Base-by-base conservation (phyloP, 371 early-diverging fungal species). In the Mucor piriformis region DNA sequence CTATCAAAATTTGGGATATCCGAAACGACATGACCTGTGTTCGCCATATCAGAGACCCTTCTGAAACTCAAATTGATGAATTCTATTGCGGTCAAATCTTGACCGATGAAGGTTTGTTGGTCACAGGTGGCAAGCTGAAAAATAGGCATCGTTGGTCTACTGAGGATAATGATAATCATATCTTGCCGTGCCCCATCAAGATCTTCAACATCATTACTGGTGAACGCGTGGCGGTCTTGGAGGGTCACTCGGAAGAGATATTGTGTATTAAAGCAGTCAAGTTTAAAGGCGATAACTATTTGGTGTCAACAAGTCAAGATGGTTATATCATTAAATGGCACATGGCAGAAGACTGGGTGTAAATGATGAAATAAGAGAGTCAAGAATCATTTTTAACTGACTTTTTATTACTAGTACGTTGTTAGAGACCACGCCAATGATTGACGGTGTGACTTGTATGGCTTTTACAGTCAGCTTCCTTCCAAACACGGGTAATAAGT, bases 401-500 rank as follows among this genome's bases (percentile, higher is more conserved):
- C n/a, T n/a, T n/a, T n/a, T n/a, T n/a, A n/a, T n/a, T n/a, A n/a
- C n/a, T 35, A 53, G 69, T 13, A 83, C 84, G 25, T 66, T 90
- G 18, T 25, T 84, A 21, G 76, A 77, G 7, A 69, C 81, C 33
- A 86, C 71, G 4, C 76, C 76, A 47, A 87, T 96, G 83, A 74
- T 73, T 24, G 95, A 96, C 48, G 90, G 90, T 12, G 76, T 88
- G 12, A 94, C 95, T 0, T 95, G 94, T 73, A 96, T 96, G 95
- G 95, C 93, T 6, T 96, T 96, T 74, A 92, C 90, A 0, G 88
- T 93, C 3, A 90, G 94, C 1, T 95, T 95, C 73, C 73, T 95
- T n/a, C 96, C 96, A 2, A 84, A 92, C 60, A 90, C 92, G 0
- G 96, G 94, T 33, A 95, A 96, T 76, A 88, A 87, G 55, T 95